A percentile compares a stretch with the other conserved stretches of the same genome.
Conservation (phyloP, 495 filamentous ascomycete species). For the Penicillium lividum region DNA sequence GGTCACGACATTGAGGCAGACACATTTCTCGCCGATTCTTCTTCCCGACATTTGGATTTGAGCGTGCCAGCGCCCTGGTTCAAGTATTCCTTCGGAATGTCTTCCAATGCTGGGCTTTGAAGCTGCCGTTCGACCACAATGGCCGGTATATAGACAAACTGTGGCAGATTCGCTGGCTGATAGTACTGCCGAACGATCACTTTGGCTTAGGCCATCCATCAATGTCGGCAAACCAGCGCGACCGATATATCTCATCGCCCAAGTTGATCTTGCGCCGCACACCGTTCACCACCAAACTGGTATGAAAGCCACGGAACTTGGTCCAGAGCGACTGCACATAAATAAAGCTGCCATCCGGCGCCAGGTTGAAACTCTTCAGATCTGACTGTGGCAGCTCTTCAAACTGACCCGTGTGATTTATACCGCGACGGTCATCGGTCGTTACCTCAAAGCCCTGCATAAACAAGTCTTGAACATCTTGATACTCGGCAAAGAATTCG, state of each 20-base stretch:
- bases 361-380: constrained; percentile 32
- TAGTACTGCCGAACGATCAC: background rate
- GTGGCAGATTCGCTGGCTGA: background rate
- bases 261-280: constrained; percentile 21
- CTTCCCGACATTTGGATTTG: background rate
- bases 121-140: no score
- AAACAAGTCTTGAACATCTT: constrained; percentile 23
- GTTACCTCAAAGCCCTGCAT: constrained; percentile 32
- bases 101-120: no score
- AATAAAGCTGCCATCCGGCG: constrained; percentile 28
- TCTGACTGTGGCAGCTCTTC: constrained; percentile 30
- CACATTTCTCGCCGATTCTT: background rate
- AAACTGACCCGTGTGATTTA: constrained; percentile 21
- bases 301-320: constrained; percentile 26
- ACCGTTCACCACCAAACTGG: constrained; percentile 28
- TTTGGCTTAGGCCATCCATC: constrained; percentile 34
- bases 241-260: constrained; percentile 34
- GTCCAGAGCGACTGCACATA: constrained; percentile 32
- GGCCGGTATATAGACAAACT: no score
- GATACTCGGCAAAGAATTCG: constrained; percentile 1
- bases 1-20: background rate
- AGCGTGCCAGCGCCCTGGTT: background rate
- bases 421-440: constrained; percentile 27
- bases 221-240: constrained; percentile 32
- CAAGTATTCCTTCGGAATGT: no score